These are phyloP conservation scores for Rosellinia necatrix DNA, from an alignment of 2,329 filamentous ascomycete genomes.

Conservation along the genomic window DNA sequence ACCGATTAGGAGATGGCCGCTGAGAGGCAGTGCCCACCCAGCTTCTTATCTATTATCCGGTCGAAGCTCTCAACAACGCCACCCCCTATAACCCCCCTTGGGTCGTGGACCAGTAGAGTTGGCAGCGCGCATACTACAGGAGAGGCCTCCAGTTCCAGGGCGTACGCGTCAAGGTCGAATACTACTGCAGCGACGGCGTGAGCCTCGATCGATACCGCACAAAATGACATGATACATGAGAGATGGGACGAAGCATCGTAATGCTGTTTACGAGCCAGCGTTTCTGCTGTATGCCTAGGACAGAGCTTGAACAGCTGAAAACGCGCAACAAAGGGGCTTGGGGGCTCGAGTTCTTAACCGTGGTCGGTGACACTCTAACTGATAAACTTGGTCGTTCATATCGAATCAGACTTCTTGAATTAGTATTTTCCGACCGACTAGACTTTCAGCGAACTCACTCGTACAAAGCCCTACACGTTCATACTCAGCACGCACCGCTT, in stretches of 20 bases:
- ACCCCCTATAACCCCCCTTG: conserved; percentile 11
- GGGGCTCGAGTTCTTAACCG: no score
- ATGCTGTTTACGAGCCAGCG: neutral
- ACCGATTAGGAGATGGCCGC: neutral
- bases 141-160: conserved; percentile 15
- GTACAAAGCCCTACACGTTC: no score
- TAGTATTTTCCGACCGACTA: no score
- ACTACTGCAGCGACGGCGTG: neutral
- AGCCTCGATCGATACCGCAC: neutral
- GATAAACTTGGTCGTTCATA: no score
- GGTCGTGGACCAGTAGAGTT: conserved; percentile 18
- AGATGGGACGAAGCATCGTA: neutral
- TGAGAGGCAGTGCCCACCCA: conserved; percentile 11
- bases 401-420: no score
- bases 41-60: neutral
- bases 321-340: neutral
- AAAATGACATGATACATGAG: neutral
- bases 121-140: neutral
- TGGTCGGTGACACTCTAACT: no score
- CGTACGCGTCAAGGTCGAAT: neutral
- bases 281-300: neutral
- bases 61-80: conserved; percentile 11
- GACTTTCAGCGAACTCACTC: no score
- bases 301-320: neutral
- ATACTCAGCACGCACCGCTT: no score